A percentile compares a stretch with the other conserved stretches of the same genome.
phyloP scores from a whole-genome alignment of 1,284 basidiomycete genomes.

The Trametes polyzona region DNA sequence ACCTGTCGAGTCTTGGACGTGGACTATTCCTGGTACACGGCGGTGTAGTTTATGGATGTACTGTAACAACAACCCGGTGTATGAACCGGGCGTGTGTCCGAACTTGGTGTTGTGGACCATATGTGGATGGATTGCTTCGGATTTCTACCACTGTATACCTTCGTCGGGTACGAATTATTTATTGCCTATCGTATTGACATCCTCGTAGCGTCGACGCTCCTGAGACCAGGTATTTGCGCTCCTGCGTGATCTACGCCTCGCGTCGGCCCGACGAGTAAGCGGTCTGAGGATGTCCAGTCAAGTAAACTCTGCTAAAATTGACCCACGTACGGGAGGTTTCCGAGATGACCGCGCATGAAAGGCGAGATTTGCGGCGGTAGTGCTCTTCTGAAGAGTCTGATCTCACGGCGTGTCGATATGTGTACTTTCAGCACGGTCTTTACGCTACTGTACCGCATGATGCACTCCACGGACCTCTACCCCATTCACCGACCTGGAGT shows the following conservation, averaged over 20 bases:
- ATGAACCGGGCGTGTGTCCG: not conserved
- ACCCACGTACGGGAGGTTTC: not conserved
- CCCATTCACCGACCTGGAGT: too few relatives aligned
- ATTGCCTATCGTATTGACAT: not conserved
- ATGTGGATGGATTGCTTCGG: not conserved
- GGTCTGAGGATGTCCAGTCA: not conserved
- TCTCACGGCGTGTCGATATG: not conserved
- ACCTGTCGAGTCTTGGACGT: not conserved
- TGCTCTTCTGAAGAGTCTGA: not conserved
- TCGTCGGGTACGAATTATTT: not conserved
- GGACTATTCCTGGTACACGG: conserved; percentile 1
- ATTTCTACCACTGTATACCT: not conserved
- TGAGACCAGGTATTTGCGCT: too few relatives aligned
- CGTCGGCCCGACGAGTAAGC: not conserved
- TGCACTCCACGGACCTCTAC: too few relatives aligned
- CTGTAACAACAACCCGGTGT: conserved; percentile 9
- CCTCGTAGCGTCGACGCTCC: not conserved
- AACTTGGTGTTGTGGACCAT: not conserved
- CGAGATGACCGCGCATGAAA: not conserved
- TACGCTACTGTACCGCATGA: too few relatives aligned
- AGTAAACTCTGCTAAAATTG: not conserved
- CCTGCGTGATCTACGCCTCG: too few relatives aligned
- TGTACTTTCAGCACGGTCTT: not conserved
- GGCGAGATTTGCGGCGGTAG: not conserved
- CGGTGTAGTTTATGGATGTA: conserved; percentile 10